Conservation (phyloP, 1,284 basidiomycete species). For the Peniophora sp. region DNA sequence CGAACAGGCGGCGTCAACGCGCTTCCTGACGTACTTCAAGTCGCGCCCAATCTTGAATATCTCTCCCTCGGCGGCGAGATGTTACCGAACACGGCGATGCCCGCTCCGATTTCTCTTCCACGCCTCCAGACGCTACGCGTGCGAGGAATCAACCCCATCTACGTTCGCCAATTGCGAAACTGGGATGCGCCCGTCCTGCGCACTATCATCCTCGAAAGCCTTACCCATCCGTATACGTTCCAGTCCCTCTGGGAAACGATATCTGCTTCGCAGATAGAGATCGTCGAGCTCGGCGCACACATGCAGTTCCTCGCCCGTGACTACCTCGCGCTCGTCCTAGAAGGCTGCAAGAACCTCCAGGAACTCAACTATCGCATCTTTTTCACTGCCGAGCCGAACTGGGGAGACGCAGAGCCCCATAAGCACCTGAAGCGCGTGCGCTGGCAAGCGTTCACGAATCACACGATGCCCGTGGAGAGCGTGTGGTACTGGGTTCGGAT, state of each 20-base stretch:
- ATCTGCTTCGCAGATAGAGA: conserved; percentile 30
- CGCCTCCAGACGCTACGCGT: conserved; percentile 46
- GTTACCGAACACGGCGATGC: conserved; percentile 18
- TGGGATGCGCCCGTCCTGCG: conserved; percentile 47
- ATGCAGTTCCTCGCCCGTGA: conserved; percentile 45
- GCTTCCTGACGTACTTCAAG: conserved; percentile 39
- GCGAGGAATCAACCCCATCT: conserved; percentile 35
- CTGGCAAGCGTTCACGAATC: conserved; percentile 42
- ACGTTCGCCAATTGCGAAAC: conserved; percentile 37
- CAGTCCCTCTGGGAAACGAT: conserved; percentile 28
- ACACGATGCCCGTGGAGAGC: conserved; percentile 23
- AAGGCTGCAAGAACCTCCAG: conserved; percentile 34
- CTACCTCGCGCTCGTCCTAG: conserved; percentile 37
- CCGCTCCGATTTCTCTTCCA: conserved; percentile 22
- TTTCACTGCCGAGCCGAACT: conserved; percentile 36
- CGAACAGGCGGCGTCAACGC: conserved; percentile 59
- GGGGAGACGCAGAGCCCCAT: conserved; percentile 19
- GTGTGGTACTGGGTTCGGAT: conserved; percentile 34
- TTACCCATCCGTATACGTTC: conserved; percentile 26
- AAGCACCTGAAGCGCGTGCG: conserved; percentile 33
- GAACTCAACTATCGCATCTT: conserved; percentile 49
- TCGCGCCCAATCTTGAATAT: conserved; percentile 47
- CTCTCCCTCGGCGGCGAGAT: conserved; percentile 48
- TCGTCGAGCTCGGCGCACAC: conserved; percentile 49
- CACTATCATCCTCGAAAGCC: conserved; percentile 36